These are phyloP conservation scores for Didymella pinodella DNA, from an alignment of 2,329 filamentous ascomycete species.

Conservation along the genomic window DNA sequence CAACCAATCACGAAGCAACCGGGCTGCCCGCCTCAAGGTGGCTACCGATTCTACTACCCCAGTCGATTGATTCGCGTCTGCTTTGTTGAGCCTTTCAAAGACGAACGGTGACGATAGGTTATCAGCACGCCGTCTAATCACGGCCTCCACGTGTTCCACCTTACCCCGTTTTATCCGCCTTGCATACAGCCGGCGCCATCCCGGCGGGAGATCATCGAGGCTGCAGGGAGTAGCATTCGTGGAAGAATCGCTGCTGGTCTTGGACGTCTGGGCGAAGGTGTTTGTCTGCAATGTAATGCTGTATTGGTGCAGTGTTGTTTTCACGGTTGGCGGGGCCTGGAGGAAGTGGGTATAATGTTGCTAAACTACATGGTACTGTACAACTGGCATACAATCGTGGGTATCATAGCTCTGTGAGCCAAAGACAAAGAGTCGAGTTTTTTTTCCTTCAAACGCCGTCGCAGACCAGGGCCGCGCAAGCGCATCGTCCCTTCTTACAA, in stretches of 20 bases:
- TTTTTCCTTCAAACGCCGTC: constrained; percentile 1
- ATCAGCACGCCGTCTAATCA: constrained; percentile 31
- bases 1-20: neutral
- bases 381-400: constrained; percentile 7
- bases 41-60: neutral
- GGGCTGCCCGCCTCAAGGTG: neutral
- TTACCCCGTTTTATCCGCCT: constrained; percentile 4
- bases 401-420: constrained; percentile 12
- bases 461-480: neutral
- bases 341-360: neutral
- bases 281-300: neutral
- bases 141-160: constrained; percentile 18
- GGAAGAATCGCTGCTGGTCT: constrained; percentile 4
- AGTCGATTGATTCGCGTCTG: neutral
- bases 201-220: constrained; percentile 1
- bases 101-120: constrained; percentile 37
- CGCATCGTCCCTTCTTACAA: constrained; percentile 1
- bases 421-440: constrained; percentile 14
- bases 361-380: constrained; percentile 9
- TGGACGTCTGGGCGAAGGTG: constrained; percentile 13
- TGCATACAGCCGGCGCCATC: constrained; percentile 23
- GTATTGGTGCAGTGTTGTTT: neutral
- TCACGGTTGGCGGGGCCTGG: neutral
- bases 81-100: neutral
- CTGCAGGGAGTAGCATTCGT: constrained; percentile 3